A percentile compares a stretch with the other conserved stretches of the same genome.
Evolutionary conservation across 2,329 filamentous ascomycete species (phyloP).

Genomic region (Alternaria viburni): DNA sequence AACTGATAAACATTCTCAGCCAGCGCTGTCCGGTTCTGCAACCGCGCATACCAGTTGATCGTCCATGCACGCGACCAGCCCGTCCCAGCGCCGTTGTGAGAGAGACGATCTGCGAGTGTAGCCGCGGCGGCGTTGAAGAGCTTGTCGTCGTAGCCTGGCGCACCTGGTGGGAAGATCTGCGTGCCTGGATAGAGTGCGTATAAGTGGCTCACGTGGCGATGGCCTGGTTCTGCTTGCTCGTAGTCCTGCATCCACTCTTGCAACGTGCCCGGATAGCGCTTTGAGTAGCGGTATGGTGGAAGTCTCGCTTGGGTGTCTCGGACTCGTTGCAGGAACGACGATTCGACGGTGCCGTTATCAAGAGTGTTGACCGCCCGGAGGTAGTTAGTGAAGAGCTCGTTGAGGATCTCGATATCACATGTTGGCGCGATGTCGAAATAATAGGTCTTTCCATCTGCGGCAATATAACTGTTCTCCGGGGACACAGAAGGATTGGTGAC

Average conservation of each 20-base stretch:
- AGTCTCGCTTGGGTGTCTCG: constrained; percentile 12
- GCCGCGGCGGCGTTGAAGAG: constrained; percentile 39
- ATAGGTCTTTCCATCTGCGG: constrained; percentile 26
- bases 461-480: constrained; percentile 48
- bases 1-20: constrained; percentile 42
- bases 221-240: constrained; percentile 54
- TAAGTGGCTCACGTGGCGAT: constrained; percentile 60
- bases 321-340: constrained; percentile 1
- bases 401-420: constrained; percentile 56
- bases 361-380: constrained; percentile 13
- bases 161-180: constrained; percentile 46
- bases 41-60: constrained; percentile 57
- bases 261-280: constrained; percentile 34
- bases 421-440: constrained; percentile 39
- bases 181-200: constrained; percentile 58
- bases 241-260: constrained; percentile 42
- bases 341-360: background rate
- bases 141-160: constrained; percentile 24
- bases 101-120: constrained; percentile 41
- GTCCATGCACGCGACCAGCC: constrained; percentile 62
- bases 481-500: constrained; percentile 50
- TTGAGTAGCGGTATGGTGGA: constrained; percentile 26
- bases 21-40: constrained; percentile 43
- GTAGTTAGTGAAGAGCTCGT: constrained; percentile 48
- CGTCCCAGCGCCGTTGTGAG: constrained; percentile 50